phyloP scores from a whole-genome alignment of 2,329 filamentous ascomycete genomes.

The Escovopsis sp. region DNA sequence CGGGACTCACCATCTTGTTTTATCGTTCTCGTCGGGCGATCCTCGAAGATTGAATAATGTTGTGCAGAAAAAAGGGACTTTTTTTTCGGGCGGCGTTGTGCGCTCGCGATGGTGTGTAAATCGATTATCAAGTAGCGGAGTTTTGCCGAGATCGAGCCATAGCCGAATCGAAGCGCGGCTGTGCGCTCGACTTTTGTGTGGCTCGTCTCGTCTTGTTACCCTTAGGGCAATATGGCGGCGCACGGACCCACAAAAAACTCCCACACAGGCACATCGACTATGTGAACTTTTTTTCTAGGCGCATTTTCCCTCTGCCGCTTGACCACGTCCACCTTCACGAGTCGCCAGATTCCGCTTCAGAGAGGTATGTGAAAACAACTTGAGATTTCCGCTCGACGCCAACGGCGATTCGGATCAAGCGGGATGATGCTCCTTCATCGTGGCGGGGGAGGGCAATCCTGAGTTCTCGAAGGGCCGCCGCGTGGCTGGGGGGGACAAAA shows the following conservation, averaged over 20 bases:
- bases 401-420: constrained; percentile 19
- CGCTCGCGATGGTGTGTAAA: constrained; percentile 14
- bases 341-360: constrained; percentile 10
- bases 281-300: constrained; percentile 8
- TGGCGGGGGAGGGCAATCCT: constrained; percentile 50
- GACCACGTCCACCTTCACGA: constrained; percentile 14
- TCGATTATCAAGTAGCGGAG: constrained; percentile 16
- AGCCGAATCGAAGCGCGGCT: too few relatives aligned
- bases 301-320: constrained; percentile 10
- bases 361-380: constrained; percentile 29
- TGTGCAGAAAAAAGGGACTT: constrained; percentile 14
- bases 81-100: constrained; percentile 14
- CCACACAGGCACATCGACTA: constrained; percentile 17
- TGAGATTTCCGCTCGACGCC: constrained; percentile 5
- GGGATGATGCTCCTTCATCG: constrained; percentile 31
- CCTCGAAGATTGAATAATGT: constrained; percentile 46
- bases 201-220: constrained; percentile 4
- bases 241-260: constrained; percentile 20
- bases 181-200: too few relatives aligned
- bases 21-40: constrained; percentile 46
- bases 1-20: constrained; percentile 45
- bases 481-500: constrained; percentile 8
- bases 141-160: constrained; percentile 22
- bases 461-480: constrained; percentile 12
- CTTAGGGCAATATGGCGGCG: constrained; percentile 30